These are phyloP conservation scores for Moricandia moricandioides DNA, from an alignment of 345 rosid species.

Conservation along the genomic window DNA sequence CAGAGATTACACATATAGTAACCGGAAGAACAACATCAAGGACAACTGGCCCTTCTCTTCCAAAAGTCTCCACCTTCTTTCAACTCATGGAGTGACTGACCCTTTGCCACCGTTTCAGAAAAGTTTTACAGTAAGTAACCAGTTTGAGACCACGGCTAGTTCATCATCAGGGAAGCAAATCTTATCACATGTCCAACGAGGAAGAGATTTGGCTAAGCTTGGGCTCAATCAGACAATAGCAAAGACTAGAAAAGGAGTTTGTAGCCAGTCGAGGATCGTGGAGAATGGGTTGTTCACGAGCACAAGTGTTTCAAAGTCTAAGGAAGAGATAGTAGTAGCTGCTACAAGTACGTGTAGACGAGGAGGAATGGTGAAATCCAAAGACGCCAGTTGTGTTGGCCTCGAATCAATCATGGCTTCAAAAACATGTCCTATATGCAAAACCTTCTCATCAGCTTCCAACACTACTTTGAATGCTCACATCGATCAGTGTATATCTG, in stretches of 20 bases:
- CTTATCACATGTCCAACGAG: conserved; percentile 25
- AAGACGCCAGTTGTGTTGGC: conserved; percentile 50
- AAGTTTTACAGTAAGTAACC: conserved; percentile 43
- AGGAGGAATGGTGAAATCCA: conserved; percentile 50
- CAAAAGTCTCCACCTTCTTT: conserved; percentile 69
- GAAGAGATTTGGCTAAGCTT: not conserved
- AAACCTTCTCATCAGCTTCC: conserved; percentile 88
- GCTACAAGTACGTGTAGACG: conserved; percentile 56
- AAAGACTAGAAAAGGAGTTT: conserved; percentile 38
- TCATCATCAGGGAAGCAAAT: conserved; percentile 38
- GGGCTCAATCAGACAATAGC: conserved; percentile 17
- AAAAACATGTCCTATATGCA: conserved; percentile 97
- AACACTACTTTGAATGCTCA: conserved; percentile 99
- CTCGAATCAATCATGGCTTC: conserved; percentile 48
- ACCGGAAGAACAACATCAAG: conserved; percentile 73
- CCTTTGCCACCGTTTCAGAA: conserved; percentile 83
- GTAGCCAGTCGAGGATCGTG: conserved; percentile 37
- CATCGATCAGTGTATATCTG: conserved; percentile 93
- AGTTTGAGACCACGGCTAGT: conserved; percentile 32
- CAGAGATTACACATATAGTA: conserved; percentile 81
- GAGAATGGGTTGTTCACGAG: conserved; percentile 60
- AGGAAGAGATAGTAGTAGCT: conserved; percentile 41
- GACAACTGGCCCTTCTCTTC: conserved; percentile 92
- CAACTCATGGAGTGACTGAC: conserved; percentile 85
- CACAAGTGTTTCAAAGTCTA: conserved; percentile 53